Base-by-base conservation (phyloP, 495 filamentous ascomycete species). In the Alectoria sarmentosa region DNA sequence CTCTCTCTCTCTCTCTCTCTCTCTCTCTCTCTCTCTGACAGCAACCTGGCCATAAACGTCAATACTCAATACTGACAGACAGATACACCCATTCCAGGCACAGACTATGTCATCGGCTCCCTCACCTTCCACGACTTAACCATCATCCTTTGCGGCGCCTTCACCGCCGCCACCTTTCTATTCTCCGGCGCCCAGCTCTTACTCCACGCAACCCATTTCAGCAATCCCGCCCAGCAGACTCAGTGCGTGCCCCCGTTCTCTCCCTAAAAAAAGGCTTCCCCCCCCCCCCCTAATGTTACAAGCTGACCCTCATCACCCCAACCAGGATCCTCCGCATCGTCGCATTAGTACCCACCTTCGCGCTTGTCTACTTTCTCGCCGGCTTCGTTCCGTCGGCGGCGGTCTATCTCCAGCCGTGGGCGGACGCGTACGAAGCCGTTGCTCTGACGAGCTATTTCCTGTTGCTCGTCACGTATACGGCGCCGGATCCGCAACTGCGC, bases 391-490 rank as follows among this genome's bases (percentile, higher is more conserved):
- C 73, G 15, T 62, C 69, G 15, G 54, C 66, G 2, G 69, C 74
- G 42, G 69, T 73, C 11, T 77, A 75, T 59, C 32, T 78, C 1
- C 34, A 68, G 7, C 64, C 69, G 36, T 76, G 73, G 72, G 59
- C 69, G 1, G 69, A 74, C 52, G 57, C 74, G 1, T 69, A 74
- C 42, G 71, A 78, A 59, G 66, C 63, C 4, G 65, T 76, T 56
- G 73, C 73, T 11, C 65, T 78, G 0, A 65, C 66, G 17, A 54
- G 58, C 15, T 78, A 76, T 61, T 70, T 75, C 32, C 67, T 76
- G 46, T 66, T 78, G 17, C 64, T 77, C 1, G 71, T 72, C 63
- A 71, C 73, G 23, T 75, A 72, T 58, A 38, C 75, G 8, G 69
- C 67, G 14, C 69, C 74, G 1, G 64, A 67, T 15, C 68, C 67